Evolutionary conservation across 176 grass and related monocot species (phyloP).

Genomic region (Cenchrus purpureus): DNA sequence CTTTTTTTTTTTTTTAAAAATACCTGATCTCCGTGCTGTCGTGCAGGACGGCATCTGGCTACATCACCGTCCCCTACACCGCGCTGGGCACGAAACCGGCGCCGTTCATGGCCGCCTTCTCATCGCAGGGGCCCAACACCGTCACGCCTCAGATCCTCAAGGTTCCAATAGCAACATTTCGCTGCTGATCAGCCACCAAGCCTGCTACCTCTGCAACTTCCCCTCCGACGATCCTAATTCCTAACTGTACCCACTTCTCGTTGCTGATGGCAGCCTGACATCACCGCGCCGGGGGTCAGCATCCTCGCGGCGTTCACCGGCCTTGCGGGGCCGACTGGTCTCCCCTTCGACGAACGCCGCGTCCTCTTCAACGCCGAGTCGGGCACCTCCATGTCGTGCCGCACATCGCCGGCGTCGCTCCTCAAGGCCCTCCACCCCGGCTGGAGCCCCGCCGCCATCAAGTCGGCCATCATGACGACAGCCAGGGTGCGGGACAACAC

Average conservation of each 20-base stretch:
- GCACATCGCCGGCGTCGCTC: constrained; percentile 83
- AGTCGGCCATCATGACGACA: constrained; percentile 93
- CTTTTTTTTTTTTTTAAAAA: neutral
- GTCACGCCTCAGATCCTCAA: constrained; percentile 91
- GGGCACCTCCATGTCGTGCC: constrained; percentile 96
- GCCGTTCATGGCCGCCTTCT: constrained; percentile 94
- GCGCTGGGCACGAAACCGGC: constrained; percentile 70
- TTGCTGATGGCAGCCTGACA: constrained; percentile 66
- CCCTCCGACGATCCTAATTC: neutral
- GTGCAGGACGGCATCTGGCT: constrained; percentile 51
- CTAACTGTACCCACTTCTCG: neutral
- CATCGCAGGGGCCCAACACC: constrained; percentile 77
- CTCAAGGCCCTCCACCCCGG: constrained; percentile 69
- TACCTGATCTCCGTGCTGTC: neutral
- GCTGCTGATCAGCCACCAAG: neutral
- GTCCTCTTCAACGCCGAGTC: constrained; percentile 91
- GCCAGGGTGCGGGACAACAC: constrained; percentile 75
- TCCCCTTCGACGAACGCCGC: constrained; percentile 74
- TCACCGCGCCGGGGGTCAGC: constrained; percentile 92
- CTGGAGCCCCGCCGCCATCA: constrained; percentile 92
- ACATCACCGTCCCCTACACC: constrained; percentile 63
- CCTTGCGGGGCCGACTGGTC: constrained; percentile 56
- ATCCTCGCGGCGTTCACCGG: constrained; percentile 76
- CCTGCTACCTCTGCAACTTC: neutral
- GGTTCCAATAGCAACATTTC: constrained; percentile 31